phyloP scores from a whole-genome alignment of 1,284 basidiomycete species.

The Apiotrichum veenhuisii region DNA sequence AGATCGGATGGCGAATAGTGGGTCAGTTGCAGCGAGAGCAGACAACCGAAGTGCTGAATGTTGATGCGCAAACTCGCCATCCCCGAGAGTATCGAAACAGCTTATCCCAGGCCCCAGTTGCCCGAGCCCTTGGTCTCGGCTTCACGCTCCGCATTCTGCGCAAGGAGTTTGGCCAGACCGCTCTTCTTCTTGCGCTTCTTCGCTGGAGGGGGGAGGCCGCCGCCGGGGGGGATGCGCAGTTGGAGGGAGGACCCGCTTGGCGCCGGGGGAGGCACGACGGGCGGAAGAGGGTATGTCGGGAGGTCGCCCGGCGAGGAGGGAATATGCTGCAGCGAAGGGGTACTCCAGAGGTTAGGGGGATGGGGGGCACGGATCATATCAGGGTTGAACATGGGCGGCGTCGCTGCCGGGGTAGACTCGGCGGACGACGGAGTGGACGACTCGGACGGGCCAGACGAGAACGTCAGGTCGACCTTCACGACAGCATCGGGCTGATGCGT shows the following conservation, averaged over 20 bases:
- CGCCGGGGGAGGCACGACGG: slow-evolving; percentile 11
- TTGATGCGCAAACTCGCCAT: neutral
- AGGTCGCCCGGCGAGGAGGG: slow-evolving; percentile 33
- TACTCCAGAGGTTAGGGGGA: slow-evolving; percentile 5
- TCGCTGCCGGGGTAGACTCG: neutral
- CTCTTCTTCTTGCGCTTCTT: slow-evolving; percentile 44
- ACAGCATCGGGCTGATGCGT: neutral
- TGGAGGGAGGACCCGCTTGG: slow-evolving; percentile 1
- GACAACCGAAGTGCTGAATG: no score
- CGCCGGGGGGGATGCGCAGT: neutral
- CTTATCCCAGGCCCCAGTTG: slow-evolving; percentile 31
- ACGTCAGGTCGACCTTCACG: neutral
- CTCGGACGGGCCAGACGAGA: neutral
- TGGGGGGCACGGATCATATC: neutral
- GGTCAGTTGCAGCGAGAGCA: no score
- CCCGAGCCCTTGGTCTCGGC: slow-evolving; percentile 21
- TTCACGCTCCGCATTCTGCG: slow-evolving; percentile 43
- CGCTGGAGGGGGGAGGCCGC: slow-evolving; percentile 19
- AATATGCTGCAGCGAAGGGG: slow-evolving; percentile 34
- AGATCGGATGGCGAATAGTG: no score
- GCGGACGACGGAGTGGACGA: neutral
- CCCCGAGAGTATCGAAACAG: neutral
- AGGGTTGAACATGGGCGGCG: neutral
- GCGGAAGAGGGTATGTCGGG: slow-evolving; percentile 38
- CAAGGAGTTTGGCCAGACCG: slow-evolving; percentile 44